Conservation (phyloP, 129 eudicot genomes). For the Lactuca saligna region DNA sequence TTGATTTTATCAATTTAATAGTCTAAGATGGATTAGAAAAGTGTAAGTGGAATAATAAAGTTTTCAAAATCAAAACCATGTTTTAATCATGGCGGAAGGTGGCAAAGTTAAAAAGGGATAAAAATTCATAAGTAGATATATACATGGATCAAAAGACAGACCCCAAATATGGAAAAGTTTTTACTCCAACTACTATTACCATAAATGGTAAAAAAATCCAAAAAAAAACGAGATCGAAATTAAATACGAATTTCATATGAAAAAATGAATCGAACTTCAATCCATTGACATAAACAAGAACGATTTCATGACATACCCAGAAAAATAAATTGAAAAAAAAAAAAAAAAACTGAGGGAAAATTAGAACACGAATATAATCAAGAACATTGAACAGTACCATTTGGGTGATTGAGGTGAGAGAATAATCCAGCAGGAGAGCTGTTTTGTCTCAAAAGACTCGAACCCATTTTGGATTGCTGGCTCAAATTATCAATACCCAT, state of each 20-base stretch:
- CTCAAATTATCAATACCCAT: slow-evolving; percentile 32
- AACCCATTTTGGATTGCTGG: slow-evolving; percentile 40
- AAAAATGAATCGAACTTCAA: background rate
- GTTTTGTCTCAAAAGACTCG: slow-evolving; percentile 64
- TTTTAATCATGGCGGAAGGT: background rate
- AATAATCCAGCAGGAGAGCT: slow-evolving; percentile 95
- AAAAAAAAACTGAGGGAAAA: background rate
- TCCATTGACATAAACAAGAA: background rate
- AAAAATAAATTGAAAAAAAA: too few relatives aligned
- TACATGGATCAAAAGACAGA: slow-evolving; percentile 17
- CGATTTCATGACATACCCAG: slow-evolving; percentile 12
- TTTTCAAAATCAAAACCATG: background rate
- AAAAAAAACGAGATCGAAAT: background rate
- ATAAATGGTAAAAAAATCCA: slow-evolving; percentile 32
- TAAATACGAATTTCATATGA: background rate
- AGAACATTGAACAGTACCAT: slow-evolving; percentile 51
- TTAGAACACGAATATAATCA: background rate
- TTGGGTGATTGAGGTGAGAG: slow-evolving; percentile 44
- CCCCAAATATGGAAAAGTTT: slow-evolving; percentile 25
- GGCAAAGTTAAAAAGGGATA: background rate
- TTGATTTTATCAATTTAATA: slow-evolving; percentile 2
- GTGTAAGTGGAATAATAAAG: background rate
- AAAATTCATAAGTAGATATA: slow-evolving; percentile 7
- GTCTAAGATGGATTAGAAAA: slow-evolving; percentile 19
- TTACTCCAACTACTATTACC: slow-evolving; percentile 37